A percentile compares a stretch with the other conserved stretches of the same genome.
Evolutionary conservation across 2,329 filamentous ascomycete species (phyloP).

Genomic region (Colletotrichum godetiae): DNA sequence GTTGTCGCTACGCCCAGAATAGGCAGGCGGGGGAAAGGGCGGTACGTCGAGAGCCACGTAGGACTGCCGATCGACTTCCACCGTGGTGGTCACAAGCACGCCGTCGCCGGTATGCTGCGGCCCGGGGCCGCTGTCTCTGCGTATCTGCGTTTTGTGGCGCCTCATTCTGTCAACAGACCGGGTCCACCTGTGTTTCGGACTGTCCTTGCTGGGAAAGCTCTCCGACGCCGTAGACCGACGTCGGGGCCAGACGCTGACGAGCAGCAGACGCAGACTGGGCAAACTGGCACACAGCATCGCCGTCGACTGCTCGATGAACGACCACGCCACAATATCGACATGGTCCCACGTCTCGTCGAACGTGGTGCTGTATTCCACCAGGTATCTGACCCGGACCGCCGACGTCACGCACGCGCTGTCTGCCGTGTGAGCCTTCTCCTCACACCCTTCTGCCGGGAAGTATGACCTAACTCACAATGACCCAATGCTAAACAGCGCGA

Average conservation of each 20-base stretch:
- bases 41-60: neutral
- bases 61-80: conserved; percentile 5
- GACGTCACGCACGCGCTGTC: neutral
- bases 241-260: neutral
- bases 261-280: neutral
- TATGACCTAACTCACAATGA: neutral
- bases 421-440: neutral
- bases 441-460: neutral
- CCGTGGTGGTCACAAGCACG: neutral
- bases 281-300: conserved; percentile 5
- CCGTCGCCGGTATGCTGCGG: neutral
- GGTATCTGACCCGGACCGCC: conserved; percentile 7
- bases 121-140: neutral
- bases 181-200: neutral
- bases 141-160: neutral
- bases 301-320: neutral
- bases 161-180: neutral
- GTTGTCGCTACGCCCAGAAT: neutral
- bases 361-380: conserved; percentile 6
- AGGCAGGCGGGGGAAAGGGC: conserved; percentile 1
- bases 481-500: neutral
- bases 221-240: neutral
- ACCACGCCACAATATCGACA: conserved; percentile 11
- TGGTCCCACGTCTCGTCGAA: conserved; percentile 6
- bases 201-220: neutral